Evolutionary conservation across 192 early-diverging fungal species (phyloP), one percentile per base, ranked within the genome.

Genomic region (Chytriomyces confervae): DNA sequence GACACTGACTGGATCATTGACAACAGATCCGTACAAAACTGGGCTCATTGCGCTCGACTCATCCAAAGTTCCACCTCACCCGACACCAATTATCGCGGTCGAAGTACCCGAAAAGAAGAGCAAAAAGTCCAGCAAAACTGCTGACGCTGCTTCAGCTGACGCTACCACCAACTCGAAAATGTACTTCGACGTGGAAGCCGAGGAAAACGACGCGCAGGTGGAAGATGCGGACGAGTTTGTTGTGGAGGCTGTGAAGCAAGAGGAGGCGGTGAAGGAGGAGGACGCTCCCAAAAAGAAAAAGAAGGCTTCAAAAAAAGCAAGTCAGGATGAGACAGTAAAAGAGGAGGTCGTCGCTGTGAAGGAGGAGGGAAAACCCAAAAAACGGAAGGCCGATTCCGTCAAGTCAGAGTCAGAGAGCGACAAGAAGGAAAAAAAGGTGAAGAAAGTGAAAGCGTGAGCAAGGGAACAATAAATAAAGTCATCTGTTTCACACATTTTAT

Each of bases 1-100:
- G 50, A 92, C 92, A 16, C 89, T 96, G 24, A 91, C 91, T 53
- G 95, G 95, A 61, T 91, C 93, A 4, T 76, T 96, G 69, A 77
- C 85, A 64, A 71, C 69, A 45, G 43, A 83, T 61, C 77, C 81
- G 6, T 9, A 66, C 2, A 49, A 48, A 7, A 86, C 85, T 13
- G 85, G 85, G 5, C 62, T 86, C 16, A 70, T 85, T 27, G 61
- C 61, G 7, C 36, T 80, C 11, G 53, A 80, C 60, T 7, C 77
- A 43, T n/a, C 24, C 16, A 48, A n/a, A 18, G 61, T 72, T 20
- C 67, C 80, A 27, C 81, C 77, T 10, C 51, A 77, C 10, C 77
- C 71, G 24, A 63, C 79, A 8, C 60, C 77, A n/a, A 66, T 68
- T 9, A 6, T 65, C 2, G 8, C 66, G 4, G 6, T 8, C 50